Conservation (phyloP, 2,329 filamentous ascomycete genomes). For the Conoideocrella luteorostrata region DNA sequence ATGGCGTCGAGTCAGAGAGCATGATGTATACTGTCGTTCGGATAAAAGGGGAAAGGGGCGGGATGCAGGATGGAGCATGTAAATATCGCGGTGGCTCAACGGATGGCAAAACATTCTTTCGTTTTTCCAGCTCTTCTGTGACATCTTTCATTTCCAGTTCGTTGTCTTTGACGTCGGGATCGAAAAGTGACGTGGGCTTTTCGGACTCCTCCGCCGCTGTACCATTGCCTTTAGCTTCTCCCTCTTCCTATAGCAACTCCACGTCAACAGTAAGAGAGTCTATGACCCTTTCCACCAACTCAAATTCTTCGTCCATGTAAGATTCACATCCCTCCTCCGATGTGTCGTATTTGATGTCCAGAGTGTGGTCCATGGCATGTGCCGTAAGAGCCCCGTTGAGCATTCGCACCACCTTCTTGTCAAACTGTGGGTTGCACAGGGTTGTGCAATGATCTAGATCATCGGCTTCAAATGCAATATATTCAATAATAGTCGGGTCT, state of each 20-base stretch:
- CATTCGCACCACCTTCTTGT: slow-evolving; percentile 66
- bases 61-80: slow-evolving; percentile 58
- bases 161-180: slow-evolving; percentile 39
- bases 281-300: slow-evolving; percentile 53
- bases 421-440: too few relatives aligned
- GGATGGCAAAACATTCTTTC: slow-evolving; percentile 44
- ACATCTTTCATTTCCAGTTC: slow-evolving; percentile 24
- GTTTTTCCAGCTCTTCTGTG: slow-evolving; percentile 20
- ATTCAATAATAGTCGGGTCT: too few relatives aligned
- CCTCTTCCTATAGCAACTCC: slow-evolving; percentile 12
- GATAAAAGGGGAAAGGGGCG: slow-evolving; percentile 60
- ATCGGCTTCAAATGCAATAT: too few relatives aligned
- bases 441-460: too few relatives aligned
- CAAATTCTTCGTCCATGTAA: slow-evolving; percentile 45
- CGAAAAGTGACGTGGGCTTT: slow-evolving; percentile 54
- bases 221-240: neutral
- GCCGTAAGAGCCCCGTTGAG: slow-evolving; percentile 63
- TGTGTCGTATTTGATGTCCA: slow-evolving; percentile 54
- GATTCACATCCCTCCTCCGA: slow-evolving; percentile 11
- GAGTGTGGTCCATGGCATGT: slow-evolving; percentile 56
- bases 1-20: slow-evolving; percentile 42
- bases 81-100: slow-evolving; percentile 50
- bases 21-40: slow-evolving; percentile 61
- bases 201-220: slow-evolving; percentile 18
- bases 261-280: slow-evolving; percentile 38